Evolutionary conservation across 345 rosid species (phyloP), one percentile per base, ranked within the genome.

Genomic region (Eucalyptus pumila): DNA sequence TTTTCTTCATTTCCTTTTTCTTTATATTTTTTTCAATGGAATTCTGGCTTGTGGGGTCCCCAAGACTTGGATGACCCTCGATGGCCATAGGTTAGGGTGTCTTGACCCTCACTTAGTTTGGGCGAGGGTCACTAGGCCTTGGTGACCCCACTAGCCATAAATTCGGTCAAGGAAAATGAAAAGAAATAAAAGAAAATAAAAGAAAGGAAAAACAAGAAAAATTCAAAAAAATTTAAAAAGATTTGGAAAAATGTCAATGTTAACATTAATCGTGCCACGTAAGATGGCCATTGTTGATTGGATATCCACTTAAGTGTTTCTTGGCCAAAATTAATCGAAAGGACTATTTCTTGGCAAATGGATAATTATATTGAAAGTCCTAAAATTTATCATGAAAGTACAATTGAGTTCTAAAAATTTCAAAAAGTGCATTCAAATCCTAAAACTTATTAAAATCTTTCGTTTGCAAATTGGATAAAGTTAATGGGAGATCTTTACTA

Each of bases 201-300:
- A 4, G 21, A 32, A 32, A 67, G 16, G 9, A 69, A 69, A 26
- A 58, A 11, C 3, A 26, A 26, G 3, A 26, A 58, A 5, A 58
- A 26, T 21, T 58, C 1, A 49, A 49, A 14, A 49, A 49, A 2
- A 49, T 14, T 49, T 49, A 49, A 26, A 58, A 26, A 26, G 5
- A 30, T 62, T 62, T 62, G 34, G 8, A 62, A 72, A 37, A 72
- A 9, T 10, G 44, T 34, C 24, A 8, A 34, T 37, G 26, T 34
- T 6, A 19, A 44, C 2, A 7, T 34, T 37, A 37, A 40, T 4
- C 0, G 14, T 19, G 45, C 26, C 4, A 17, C 1, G 4, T 30
- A 65, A 30, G 9, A 65, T 65, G 37, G 19, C 16, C 14, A 15
- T 30, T 4, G 0, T 5, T 62, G 34, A 62, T 30, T 62, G 34